Base-by-base conservation (phyloP, 2,329 filamentous ascomycete genomes). In the Verticillium klebahnii region DNA sequence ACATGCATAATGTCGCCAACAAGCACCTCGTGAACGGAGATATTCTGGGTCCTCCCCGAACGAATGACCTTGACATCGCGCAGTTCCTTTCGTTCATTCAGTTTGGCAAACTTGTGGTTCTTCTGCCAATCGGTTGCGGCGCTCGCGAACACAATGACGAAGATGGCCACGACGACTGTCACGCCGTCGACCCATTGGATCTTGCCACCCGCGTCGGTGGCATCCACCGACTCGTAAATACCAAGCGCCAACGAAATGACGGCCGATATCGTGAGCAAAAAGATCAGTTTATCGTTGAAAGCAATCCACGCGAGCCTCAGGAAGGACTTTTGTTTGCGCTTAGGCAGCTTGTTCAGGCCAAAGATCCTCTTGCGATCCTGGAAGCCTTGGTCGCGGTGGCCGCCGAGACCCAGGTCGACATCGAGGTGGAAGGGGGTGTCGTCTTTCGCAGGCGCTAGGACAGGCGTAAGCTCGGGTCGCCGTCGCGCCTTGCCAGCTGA, bases 81-180 rank as follows among this genome's bases (percentile, higher is more conserved):
- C 69, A 92, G 88, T 58, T 92, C 87, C 73, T 93, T 93, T 70
- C 92, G 91, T 72, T 86, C 86, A 74, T 93, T 93, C 63, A 93
- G 78, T 72, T 91, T 92, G 45, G 91, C 88, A 69, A 93, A 93
- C 69, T 92, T 89, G 56, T 88, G 83, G 72, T 93, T 90, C 73
- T 93, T 93, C 69, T 93, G 90, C 83, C 87, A 93, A 70, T 93
- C 91, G 66, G 92, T 93, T 37, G 88, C 77, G n/a, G 90, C 90
- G 64, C 89, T 90, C 23, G 92, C 90, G 23, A 89, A 74, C 3
- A 93, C 88, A 56, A 93, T 91, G 65, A 93, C 88, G 17, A 89
- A 71, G 63, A 93, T 91, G 58, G 90, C 91, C 25, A 89, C 84
- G 54, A 92, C 87, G 65, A 93, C 92, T 8, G 91, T 90, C 12